Percentiles rank a stretch among this genome's conserved stretches.
These are phyloP conservation scores for Xylaria telfairii DNA, from an alignment of 495 filamentous ascomycete species.

Conservation along the genomic window DNA sequence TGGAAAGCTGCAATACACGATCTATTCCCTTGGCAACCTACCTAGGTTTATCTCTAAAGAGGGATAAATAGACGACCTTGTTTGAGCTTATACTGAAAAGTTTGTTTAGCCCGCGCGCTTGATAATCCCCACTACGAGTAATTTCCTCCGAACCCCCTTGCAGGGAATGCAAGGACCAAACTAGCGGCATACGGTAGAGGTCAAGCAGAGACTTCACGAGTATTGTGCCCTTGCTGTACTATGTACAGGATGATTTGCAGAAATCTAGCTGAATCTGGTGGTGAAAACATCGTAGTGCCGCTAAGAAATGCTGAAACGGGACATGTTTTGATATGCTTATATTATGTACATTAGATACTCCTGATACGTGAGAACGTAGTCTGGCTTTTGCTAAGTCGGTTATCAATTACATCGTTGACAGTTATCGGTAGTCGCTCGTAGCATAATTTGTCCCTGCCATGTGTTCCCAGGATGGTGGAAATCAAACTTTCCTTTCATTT, in stretches of 20 bases:
- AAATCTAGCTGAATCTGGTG: not conserved
- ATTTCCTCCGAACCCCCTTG: not conserved
- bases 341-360: slow-evolving; percentile 2
- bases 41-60: too few species aligned
- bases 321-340: not conserved
- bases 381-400: not conserved
- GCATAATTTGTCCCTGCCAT: not conserved
- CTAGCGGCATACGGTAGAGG: not conserved
- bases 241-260: not conserved
- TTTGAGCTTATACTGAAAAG: not conserved
- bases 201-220: not conserved
- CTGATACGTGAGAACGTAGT: not conserved
- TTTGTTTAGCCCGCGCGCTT: not conserved
- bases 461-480: not conserved
- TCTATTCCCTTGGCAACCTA: too few species aligned
- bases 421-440: not conserved
- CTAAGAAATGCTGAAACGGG: not conserved
- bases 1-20: not conserved
- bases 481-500: not conserved
- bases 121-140: not conserved
- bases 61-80: too few species aligned
- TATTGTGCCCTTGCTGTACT: not conserved
- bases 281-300: not conserved
- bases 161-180: not conserved
- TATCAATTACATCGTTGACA: not conserved